Conservation (phyloP, 192 early-diverging fungal species). For the Diversispora eburnea region DNA sequence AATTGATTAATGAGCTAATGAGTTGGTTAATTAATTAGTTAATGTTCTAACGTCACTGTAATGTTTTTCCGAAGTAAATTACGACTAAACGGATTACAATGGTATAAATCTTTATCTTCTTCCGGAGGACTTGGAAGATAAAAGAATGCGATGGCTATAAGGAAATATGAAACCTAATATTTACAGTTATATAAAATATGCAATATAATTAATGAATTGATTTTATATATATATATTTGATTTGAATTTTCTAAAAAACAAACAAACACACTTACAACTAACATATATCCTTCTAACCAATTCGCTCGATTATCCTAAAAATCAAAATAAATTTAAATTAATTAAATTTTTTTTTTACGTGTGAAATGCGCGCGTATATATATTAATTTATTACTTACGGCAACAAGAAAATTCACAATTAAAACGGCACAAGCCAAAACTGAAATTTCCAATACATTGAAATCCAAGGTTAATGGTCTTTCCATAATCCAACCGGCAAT, state of each 20-base stretch:
- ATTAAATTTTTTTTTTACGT: not conserved
- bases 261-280: slow-evolving; percentile 48
- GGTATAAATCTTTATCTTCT: not conserved
- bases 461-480: slow-evolving; percentile 75
- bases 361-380: not conserved
- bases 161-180: not conserved
- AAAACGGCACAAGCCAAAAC: slow-evolving; percentile 74
- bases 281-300: slow-evolving; percentile 87
- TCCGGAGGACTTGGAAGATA: not conserved
- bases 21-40: no score
- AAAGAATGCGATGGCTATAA: slow-evolving; percentile 21
- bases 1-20: no score
- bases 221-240: not conserved
- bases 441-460: slow-evolving; percentile 73
- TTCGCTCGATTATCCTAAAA: slow-evolving; percentile 69
- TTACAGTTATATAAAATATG: not conserved
- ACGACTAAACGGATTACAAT: slow-evolving; percentile 10
- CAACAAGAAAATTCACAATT: slow-evolving; percentile 73
- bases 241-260: not conserved
- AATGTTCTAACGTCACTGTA: no score
- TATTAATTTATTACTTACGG: slow-evolving; percentile 33
- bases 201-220: not conserved
- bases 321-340: not conserved
- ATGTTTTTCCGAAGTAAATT: not conserved
- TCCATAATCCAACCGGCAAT: slow-evolving; percentile 80